Evolutionary conservation across 129 eudicot species (phyloP), one percentile per base, ranked within the genome.

Genomic region (Saussurea involucrata): DNA sequence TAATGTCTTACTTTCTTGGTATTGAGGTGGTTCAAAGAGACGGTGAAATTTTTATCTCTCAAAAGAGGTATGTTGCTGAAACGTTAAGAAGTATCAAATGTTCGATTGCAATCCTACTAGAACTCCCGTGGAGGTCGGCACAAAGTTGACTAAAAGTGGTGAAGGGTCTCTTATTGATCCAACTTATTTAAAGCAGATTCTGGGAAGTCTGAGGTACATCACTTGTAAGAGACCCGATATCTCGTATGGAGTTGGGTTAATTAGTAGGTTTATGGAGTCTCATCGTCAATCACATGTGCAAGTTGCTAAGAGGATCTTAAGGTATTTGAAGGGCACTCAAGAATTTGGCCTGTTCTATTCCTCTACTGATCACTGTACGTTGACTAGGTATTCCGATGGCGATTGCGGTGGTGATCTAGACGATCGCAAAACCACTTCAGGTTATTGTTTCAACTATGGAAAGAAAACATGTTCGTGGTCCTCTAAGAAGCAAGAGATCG

Each of bases 161-260:
- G 53, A 42, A 42, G n/a, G 53, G 15, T 42, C n/a, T 11, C 6
- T 5, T 58, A 17, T 74, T 53, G 68, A 74, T 55, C 37, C 78
- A 6, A 74, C 68, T 25, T 55, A 74, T 58, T 74, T 74, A 53
- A 74, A 58, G 46, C 24, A 73, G 42, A 74, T 61, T 25, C 71
- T 74, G 4, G 69, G 71, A 31, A 60, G 79, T 32, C n/a, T 75
- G 5, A 31, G 71, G n/a, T 75, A 75, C 11, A 40, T 75, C 24
- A 60, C 71, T 15, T 32, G 28, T 13, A 74, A 73, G n/a, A 40
- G 66, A 28, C 80, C 80, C 1, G 73, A 76, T 15, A 76, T 76
- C 5, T 6, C 24, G 5, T 76, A 37, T 44, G 74, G 12, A 12
- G 74, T 76, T 21, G 66, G 66, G 2, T n/a, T n/a, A n/a, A 29